These are phyloP conservation scores for Saccharomycopsis fibuligera DNA, from an alignment of 805 yeast genomes.

Conservation along the genomic window DNA sequence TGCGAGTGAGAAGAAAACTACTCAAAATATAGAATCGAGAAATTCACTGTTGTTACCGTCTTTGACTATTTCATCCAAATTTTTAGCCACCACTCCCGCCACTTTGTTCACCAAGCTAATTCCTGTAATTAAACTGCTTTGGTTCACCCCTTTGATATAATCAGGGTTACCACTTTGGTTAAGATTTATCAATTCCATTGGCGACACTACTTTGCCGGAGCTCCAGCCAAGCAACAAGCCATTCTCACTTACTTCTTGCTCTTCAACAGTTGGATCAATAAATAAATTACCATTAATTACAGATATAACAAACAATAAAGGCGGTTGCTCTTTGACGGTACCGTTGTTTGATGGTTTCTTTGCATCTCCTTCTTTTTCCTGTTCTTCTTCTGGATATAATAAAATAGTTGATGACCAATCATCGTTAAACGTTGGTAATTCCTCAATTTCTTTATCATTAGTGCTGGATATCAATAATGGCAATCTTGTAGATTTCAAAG, in stretches of 20 bases:
- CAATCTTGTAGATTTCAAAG: slow-evolving; percentile 68
- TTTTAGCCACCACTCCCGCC: slow-evolving; percentile 56
- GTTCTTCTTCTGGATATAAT: slow-evolving; percentile 33
- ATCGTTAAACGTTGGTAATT: slow-evolving; percentile 85
- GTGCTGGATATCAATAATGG: slow-evolving; percentile 68
- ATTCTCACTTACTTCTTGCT: slow-evolving; percentile 81
- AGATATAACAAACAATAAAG: slow-evolving; percentile 71
- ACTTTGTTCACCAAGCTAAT: slow-evolving; percentile 51
- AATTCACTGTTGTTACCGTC: slow-evolving; percentile 17
- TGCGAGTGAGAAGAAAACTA: too few species aligned
- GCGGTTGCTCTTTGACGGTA: slow-evolving; percentile 40
- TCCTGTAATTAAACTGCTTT: slow-evolving; percentile 40
- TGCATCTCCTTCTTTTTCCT: slow-evolving; percentile 29
- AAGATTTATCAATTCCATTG: slow-evolving; percentile 63
- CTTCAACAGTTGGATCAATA: slow-evolving; percentile 84
- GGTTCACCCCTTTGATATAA: slow-evolving; percentile 45
- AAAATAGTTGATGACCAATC: slow-evolving; percentile 59
- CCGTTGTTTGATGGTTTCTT: not conserved
- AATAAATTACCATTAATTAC: slow-evolving; percentile 59
- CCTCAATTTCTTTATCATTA: slow-evolving; percentile 45
- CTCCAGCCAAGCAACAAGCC: slow-evolving; percentile 74
- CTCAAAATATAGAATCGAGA: slow-evolving; percentile 15
- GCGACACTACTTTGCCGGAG: slow-evolving; percentile 61
- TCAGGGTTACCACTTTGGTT: slow-evolving; percentile 31
- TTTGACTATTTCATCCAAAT: slow-evolving; percentile 45